phyloP scores from a whole-genome alignment of 805 yeast genomes.

The Candida ipomoeae region DNA sequence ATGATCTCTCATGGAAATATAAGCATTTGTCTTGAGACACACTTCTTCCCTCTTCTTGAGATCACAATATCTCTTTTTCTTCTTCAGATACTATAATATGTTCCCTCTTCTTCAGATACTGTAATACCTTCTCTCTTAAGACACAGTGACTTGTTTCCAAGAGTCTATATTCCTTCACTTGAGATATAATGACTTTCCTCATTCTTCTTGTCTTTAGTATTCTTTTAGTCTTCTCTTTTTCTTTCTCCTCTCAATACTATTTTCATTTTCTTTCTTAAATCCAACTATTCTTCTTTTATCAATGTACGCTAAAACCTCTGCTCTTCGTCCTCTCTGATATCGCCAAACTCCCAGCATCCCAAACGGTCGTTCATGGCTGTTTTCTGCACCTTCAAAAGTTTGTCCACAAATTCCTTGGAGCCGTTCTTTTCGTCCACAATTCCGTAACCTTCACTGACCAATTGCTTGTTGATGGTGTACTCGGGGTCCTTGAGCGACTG shows the following conservation, averaged over 20 bases:
- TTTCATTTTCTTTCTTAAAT: background rate
- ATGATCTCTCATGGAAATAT: no score
- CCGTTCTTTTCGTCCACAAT: conserved; percentile 40
- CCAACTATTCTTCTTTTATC: background rate
- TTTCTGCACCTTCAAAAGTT: conserved; percentile 40
- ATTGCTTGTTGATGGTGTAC: conserved; percentile 56
- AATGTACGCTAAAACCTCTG: background rate
- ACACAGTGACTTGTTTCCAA: no score
- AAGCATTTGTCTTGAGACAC: no score
- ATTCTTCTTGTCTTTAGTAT: no score
- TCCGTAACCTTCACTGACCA: conserved; percentile 59
- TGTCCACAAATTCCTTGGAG: conserved; percentile 29
- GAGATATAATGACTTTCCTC: no score
- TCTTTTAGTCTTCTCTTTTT: background rate
- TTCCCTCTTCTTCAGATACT: no score
- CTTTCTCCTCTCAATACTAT: background rate
- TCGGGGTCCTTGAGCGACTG: conserved; percentile 49
- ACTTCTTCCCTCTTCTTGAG: no score
- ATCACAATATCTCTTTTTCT: no score
- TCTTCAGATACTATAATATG: no score
- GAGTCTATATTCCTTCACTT: no score
- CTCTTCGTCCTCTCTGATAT: conserved; percentile 57
- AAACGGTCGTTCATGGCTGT: conserved; percentile 46
- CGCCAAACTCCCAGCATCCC: conserved; percentile 79
- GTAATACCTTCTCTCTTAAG: no score